Evolutionary conservation across 148 eudicot genomes (phyloP), one percentile per base, ranked within the genome.

Genomic region (Rheum nobile): DNA sequence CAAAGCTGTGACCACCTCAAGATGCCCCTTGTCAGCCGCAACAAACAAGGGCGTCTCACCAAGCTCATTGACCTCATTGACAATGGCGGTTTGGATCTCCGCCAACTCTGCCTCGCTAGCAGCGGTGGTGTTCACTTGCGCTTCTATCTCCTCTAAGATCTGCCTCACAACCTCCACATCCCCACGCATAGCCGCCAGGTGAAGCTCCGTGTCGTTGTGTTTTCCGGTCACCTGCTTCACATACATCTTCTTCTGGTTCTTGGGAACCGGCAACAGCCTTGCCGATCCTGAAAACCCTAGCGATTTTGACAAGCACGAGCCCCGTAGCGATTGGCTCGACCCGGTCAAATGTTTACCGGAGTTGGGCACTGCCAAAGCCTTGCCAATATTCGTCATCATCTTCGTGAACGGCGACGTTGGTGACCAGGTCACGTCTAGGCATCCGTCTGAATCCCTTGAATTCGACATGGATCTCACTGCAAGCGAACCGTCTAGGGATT

Each of bases 201-300:
- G 93, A 41, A 90, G 83, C 82, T 90, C 93, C 1, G 93, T 90
- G 59, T 90, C 96, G 24, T 90, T 90, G 71, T 82, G 85, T 31
- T 86, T 83, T 12, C 96, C 96, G 0, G 91, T 90, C 72, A 90
- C 96, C 79, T 90, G 92, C 80, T 87, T 88, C 81, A 90, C 91
- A 48, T 86, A 90, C 91, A 82, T 88, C 79, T 85, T 90, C 77
- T 77, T 83, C 34, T 77, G 89, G 14, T 26, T 50, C 39, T 71
- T 78, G 6, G 81, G 80, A 5, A 46, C 16, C 1, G 50, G 59
- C 9, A 19, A 22, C 59, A n/a, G n/a, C n/a, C 19, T 52, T 21
- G 19, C 9, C 6, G 59, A 57, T 28, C 14, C 65, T 9, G 65
- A 24, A 2, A 79, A 17, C 39, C 77, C 71, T 34, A 86, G 59